A percentile compares a stretch with the other conserved stretches of the same genome.
Evolutionary conservation across 306 rosid species (phyloP).

Genomic region (Urtica urens): DNA sequence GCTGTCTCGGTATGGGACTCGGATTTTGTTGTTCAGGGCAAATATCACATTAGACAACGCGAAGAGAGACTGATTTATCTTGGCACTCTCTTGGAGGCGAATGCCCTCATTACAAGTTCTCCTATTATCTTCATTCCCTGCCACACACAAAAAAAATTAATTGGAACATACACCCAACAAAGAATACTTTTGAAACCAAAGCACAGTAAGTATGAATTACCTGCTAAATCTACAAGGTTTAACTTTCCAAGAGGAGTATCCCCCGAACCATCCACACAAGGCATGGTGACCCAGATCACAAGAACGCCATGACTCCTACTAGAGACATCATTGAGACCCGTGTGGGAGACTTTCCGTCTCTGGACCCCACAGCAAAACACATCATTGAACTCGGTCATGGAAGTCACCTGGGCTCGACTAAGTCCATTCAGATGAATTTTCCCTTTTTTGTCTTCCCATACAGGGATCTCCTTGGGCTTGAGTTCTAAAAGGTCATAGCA

Average conservation of each 20-base stretch:
- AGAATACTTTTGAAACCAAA: too few species aligned
- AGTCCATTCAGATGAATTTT: constrained; percentile 78
- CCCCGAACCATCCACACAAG: constrained; percentile 27
- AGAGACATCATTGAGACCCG: constrained; percentile 79
- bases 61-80: constrained; percentile 85
- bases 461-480: constrained; percentile 56
- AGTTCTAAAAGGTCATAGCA: constrained; percentile 83
- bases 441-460: constrained; percentile 80
- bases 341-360: constrained; percentile 75
- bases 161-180: background rate
- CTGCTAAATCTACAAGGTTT: constrained; percentile 97
- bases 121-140: constrained; percentile 94
- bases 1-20: constrained; percentile 84
- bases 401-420: constrained; percentile 43
- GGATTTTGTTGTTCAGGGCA: constrained; percentile 67
- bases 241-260: constrained; percentile 48
- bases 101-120: constrained; percentile 83
- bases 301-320: constrained; percentile 95
- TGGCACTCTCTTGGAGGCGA: constrained; percentile 93
- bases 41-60: constrained; percentile 84
- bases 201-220: constrained; percentile 26
- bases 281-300: constrained; percentile 54
- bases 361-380: constrained; percentile 50
- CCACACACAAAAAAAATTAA: constrained; percentile 5
- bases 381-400: constrained; percentile 56